Evolutionary conservation across 2,329 filamentous ascomycete genomes (phyloP).

Genomic region (Helotiales sp.): DNA sequence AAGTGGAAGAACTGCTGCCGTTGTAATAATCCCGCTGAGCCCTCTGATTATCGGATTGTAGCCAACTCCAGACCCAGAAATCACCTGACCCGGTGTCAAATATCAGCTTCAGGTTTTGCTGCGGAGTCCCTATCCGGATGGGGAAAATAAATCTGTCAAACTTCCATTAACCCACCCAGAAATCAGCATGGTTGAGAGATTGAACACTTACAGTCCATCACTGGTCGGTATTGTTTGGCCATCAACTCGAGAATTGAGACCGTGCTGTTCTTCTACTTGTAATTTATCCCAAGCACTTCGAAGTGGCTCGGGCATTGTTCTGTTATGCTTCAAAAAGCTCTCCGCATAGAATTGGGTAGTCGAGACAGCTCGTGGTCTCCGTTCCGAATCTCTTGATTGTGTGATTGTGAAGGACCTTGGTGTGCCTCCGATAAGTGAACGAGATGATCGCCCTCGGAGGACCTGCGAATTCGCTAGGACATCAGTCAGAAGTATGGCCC

Average conservation of each 20-base stretch:
- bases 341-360: constrained; percentile 22
- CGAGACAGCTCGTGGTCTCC: constrained; percentile 8
- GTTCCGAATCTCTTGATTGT: constrained; percentile 20
- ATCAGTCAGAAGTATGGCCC: background rate
- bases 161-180: background rate
- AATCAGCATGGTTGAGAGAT: background rate
- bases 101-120: constrained; percentile 24
- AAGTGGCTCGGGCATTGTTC: constrained; percentile 20
- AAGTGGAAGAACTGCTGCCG: constrained; percentile 6
- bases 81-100: constrained; percentile 30
- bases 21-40: constrained; percentile 16
- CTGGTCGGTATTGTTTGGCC: constrained; percentile 16
- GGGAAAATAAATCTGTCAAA: constrained; percentile 21
- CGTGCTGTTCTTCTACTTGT: background rate
- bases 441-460: background rate
- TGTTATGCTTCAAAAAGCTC: constrained; percentile 21
- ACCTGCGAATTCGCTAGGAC: background rate
- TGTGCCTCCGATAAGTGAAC: background rate
- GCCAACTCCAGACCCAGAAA: constrained; percentile 30
- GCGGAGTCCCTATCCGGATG: constrained; percentile 23
- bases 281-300: constrained; percentile 8
- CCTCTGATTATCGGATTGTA: constrained; percentile 16
- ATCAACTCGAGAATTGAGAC: constrained; percentile 8
- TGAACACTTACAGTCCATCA: constrained; percentile 20
- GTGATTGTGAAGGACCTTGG: constrained; percentile 6